phyloP scores from a whole-genome alignment of 2,329 filamentous ascomycete species.

The Cordyceps cicadae region DNA sequence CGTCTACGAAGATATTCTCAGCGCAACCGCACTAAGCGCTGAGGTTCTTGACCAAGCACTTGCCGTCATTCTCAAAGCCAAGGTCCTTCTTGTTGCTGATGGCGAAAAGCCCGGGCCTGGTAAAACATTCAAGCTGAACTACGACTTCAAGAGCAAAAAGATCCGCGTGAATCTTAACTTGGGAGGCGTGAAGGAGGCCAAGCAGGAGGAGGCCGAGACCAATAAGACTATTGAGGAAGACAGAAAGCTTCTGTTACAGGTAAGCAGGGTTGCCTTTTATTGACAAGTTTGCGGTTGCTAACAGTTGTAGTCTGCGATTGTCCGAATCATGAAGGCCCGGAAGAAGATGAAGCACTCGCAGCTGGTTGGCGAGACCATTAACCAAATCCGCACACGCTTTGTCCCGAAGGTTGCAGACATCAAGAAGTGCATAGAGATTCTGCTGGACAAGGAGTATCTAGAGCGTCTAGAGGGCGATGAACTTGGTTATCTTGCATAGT shows the following conservation, averaged over 20 bases:
- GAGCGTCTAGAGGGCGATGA: conserved; percentile 93
- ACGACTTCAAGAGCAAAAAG: conserved; percentile 98
- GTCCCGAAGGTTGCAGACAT: conserved; percentile 89
- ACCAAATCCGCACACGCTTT: conserved; percentile 88
- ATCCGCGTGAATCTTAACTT: conserved; percentile 95
- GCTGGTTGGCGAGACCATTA: conserved; percentile 90
- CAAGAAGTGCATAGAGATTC: conserved; percentile 98
- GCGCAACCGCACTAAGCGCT: conserved; percentile 67
- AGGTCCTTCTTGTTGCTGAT: conserved; percentile 67
- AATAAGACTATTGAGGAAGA: conserved; percentile 99
- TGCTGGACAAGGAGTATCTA: conserved; percentile 97
- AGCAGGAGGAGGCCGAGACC: conserved; percentile 92
- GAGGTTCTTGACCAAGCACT: conserved; percentile 85
- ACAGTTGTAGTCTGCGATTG: conserved; percentile 74
- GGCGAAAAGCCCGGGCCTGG: conserved; percentile 65
- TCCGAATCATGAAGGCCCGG: conserved; percentile 98
- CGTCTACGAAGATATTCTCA: conserved; percentile 79
- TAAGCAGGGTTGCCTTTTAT: conserved; percentile 37
- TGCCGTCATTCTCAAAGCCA: conserved; percentile 83
- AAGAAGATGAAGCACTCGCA: conserved; percentile 98
- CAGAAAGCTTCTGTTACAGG: conserved; percentile 91
- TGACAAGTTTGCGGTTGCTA: conserved; percentile 14
- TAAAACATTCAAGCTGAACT: conserved; percentile 77
- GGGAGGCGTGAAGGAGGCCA: conserved; percentile 87
- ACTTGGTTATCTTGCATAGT: conserved; percentile 81